phyloP scores from a whole-genome alignment of 495 filamentous ascomycete genomes.

The Mytilinidion resinicola region DNA sequence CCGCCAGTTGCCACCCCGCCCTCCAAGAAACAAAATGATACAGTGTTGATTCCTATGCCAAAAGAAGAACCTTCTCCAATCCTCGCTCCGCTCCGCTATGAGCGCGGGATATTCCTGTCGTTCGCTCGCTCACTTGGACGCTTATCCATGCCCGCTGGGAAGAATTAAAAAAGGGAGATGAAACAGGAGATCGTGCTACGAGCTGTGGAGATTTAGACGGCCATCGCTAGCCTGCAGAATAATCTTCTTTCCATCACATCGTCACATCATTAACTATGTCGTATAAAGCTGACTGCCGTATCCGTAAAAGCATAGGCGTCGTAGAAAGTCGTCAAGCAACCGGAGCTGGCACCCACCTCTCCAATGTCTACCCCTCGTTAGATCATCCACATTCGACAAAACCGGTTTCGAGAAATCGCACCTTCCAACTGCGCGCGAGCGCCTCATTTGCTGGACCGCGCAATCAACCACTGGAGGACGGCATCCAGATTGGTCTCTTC shows the following conservation, averaged over 20 bases:
- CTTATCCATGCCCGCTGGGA: slow-evolving; percentile 13
- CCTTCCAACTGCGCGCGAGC: not conserved
- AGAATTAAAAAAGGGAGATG: slow-evolving; percentile 9
- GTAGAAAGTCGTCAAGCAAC: slow-evolving; percentile 21
- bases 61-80: not conserved
- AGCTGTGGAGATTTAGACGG: slow-evolving; percentile 29
- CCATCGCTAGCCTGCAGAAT: slow-evolving; percentile 33
- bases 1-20: not conserved
- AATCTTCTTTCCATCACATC: slow-evolving; percentile 33
- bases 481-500: slow-evolving; percentile 98
- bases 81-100: not conserved
- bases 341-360: not conserved
- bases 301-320: slow-evolving; percentile 21
- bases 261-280: slow-evolving; percentile 32
- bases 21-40: slow-evolving; percentile 5
- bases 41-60: slow-evolving; percentile 7
- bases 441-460: slow-evolving; percentile 60
- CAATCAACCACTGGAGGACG: slow-evolving; percentile 94
- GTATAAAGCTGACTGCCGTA: slow-evolving; percentile 31
- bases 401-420: not conserved
- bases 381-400: not conserved
- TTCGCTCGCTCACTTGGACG: not conserved
- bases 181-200: slow-evolving; percentile 24
- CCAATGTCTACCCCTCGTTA: not conserved
- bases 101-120: not conserved